A percentile compares a stretch with the other conserved stretches of the same genome.
phyloP scores from a whole-genome alignment of 1,139 yeast genomes.

The Pichia sp. region DNA sequence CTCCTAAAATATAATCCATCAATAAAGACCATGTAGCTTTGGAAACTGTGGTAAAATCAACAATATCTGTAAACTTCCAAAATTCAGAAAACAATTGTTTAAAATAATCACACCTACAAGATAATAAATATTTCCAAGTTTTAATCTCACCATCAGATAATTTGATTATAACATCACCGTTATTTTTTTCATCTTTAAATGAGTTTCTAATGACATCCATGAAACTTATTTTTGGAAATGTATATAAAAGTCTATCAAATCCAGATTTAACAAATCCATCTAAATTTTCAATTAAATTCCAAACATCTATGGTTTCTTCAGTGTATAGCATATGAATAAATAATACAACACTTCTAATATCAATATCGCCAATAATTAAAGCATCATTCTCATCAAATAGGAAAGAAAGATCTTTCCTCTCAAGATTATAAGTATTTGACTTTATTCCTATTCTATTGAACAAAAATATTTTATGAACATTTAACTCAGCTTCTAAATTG shows the following conservation, averaged over 20 bases:
- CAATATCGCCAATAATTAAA: conserved; percentile 20
- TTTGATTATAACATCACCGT: conserved; percentile 25
- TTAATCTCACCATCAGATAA: conserved; percentile 37
- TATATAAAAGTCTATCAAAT: conserved; percentile 16
- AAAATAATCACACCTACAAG: conserved; percentile 57
- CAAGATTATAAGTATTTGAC: background rate
- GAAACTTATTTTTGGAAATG: conserved; percentile 6
- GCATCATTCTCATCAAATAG: conserved; percentile 6
- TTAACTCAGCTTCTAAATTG: conserved; percentile 12
- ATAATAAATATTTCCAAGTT: conserved; percentile 48
- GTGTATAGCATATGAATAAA: conserved; percentile 43
- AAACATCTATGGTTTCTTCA: conserved; percentile 34
- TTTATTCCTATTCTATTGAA: conserved; percentile 12
- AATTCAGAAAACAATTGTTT: conserved; percentile 49
- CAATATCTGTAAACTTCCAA: conserved; percentile 38
- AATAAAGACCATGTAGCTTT: conserved; percentile 44
- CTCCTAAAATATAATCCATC: conserved; percentile 55
- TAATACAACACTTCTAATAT: conserved; percentile 30
- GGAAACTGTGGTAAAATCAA: conserved; percentile 39
- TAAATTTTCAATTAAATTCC: conserved; percentile 31
- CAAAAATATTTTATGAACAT: conserved; percentile 21
- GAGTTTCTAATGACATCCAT: conserved; percentile 1
- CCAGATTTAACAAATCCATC: conserved; percentile 17
- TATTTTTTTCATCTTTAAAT: background rate
- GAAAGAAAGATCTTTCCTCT: conserved; percentile 15